Conservation (phyloP, 1,139 yeast genomes). For the Torulaspora pretoriensis region DNA sequence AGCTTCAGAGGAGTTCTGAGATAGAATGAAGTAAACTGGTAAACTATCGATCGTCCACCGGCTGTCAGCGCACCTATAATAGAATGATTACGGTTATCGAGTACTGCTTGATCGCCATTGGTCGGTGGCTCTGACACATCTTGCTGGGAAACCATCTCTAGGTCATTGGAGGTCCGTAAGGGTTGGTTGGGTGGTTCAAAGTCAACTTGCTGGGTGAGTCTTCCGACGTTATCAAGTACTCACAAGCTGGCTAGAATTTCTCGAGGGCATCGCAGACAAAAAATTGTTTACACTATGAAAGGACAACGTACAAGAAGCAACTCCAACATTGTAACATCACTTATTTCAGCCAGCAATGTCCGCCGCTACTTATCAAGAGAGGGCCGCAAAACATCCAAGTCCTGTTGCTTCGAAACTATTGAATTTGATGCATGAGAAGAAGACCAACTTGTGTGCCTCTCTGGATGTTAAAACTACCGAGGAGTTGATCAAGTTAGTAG, state of each 20-base stretch:
- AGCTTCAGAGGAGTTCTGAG: constrained; percentile 79
- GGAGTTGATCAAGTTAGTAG: constrained; percentile 69
- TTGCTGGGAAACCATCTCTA: neutral
- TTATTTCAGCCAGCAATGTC: constrained; percentile 21
- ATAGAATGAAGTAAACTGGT: constrained; percentile 74
- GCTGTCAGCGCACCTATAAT: constrained; percentile 66
- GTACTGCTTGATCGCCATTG: neutral
- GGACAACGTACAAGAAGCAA: neutral
- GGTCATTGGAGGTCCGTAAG: neutral
- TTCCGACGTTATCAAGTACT: neutral
- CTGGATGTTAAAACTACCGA: constrained; percentile 78
- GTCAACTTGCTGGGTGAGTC: neutral
- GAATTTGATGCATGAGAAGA: constrained; percentile 68
- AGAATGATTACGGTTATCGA: constrained; percentile 12
- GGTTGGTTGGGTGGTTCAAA: neutral
- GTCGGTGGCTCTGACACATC: neutral
- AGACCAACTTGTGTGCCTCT: constrained; percentile 94
- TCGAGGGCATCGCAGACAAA: constrained; percentile 5
- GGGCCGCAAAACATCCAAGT: constrained; percentile 70
- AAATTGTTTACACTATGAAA: neutral
- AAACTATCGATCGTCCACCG: constrained; percentile 75
- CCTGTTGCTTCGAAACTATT: constrained; percentile 77
- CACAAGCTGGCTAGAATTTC: neutral
- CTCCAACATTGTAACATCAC: neutral
- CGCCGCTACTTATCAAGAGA: constrained; percentile 51